Evolutionary conservation across 257 asterid species (phyloP).

Genomic region (Fraxinus quadrangulata): DNA sequence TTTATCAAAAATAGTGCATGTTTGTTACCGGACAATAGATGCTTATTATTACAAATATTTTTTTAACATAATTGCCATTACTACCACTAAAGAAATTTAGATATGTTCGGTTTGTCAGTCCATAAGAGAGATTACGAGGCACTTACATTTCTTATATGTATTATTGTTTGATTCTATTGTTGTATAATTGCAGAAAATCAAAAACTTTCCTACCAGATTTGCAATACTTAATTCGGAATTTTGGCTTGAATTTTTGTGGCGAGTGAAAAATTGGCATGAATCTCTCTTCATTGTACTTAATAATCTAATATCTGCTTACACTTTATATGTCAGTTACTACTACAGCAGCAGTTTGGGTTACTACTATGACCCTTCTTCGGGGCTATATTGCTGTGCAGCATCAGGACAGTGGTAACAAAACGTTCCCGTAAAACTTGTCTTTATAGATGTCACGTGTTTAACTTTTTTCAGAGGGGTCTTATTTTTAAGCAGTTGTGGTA

Average conservation of each 20-base stretch:
- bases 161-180: neutral
- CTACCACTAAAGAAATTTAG: neutral
- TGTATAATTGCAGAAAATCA: neutral
- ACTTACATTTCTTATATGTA: neutral
- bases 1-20: neutral
- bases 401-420: constrained; percentile 77
- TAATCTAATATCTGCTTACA: neutral
- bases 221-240: neutral
- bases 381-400: constrained; percentile 78
- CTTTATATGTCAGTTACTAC: constrained; percentile 62
- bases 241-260: neutral
- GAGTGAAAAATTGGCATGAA: neutral
- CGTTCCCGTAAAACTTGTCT: neutral
- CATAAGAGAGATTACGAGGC: neutral
- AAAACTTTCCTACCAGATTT: neutral
- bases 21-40: neutral
- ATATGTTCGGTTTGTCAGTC: neutral
- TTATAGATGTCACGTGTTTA: neutral
- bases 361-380: constrained; percentile 88
- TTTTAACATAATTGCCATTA: neutral
- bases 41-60: neutral
- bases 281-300: constrained; percentile 6
- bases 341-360: constrained; percentile 89
- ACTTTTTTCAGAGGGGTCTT: neutral
- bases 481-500: neutral